Conservation (phyloP, 2,329 filamentous ascomycete species). For the Aspergillus niger region DNA sequence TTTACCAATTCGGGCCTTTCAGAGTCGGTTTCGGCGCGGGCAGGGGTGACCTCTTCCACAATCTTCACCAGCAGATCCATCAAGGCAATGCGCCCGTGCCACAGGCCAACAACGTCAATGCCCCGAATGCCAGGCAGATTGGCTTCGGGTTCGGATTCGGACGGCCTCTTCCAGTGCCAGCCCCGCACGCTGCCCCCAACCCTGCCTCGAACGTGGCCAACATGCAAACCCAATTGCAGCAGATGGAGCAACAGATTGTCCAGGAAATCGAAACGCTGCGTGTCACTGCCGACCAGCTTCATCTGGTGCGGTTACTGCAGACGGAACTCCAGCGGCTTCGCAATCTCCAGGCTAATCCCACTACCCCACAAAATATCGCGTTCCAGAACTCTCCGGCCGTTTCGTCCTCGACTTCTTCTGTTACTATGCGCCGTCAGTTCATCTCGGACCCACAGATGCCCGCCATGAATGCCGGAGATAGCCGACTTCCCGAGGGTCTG, state of each 20-base stretch:
- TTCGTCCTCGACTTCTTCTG: conserved; percentile 20
- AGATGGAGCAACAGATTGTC: conserved; percentile 69
- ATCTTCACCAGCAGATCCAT: conserved; percentile 65
- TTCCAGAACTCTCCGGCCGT: conserved; percentile 19
- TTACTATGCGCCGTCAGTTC: conserved; percentile 33
- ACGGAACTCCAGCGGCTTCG: conserved; percentile 68
- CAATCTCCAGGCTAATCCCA: conserved; percentile 43
- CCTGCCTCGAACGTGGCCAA: conserved; percentile 27
- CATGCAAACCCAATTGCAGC: conserved; percentile 63
- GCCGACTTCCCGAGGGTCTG: conserved; percentile 53
- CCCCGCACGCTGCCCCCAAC: conserved; percentile 19
- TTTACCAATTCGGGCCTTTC: conserved; percentile 74
- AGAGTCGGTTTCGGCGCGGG: conserved; percentile 69
- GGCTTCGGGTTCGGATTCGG: conserved; percentile 47
- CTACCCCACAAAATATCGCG: conserved; percentile 9
- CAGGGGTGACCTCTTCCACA: conserved; percentile 62
- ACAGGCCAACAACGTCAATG: conserved; percentile 33
- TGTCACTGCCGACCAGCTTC: conserved; percentile 66
- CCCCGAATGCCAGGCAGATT: conserved; percentile 40
- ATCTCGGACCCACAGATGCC: conserved; percentile 31
- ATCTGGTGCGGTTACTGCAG: conserved; percentile 67
- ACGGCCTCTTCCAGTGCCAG: conserved; percentile 30
- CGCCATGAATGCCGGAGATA: conserved; percentile 45
- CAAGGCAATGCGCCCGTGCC: conserved; percentile 51
- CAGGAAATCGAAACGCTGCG: conserved; percentile 67